Percentiles rank a stretch among this genome's conserved stretches.
These are phyloP conservation scores for Xylaria sp. DNA, from an alignment of 2,329 filamentous ascomycete genomes.

Conservation along the genomic window DNA sequence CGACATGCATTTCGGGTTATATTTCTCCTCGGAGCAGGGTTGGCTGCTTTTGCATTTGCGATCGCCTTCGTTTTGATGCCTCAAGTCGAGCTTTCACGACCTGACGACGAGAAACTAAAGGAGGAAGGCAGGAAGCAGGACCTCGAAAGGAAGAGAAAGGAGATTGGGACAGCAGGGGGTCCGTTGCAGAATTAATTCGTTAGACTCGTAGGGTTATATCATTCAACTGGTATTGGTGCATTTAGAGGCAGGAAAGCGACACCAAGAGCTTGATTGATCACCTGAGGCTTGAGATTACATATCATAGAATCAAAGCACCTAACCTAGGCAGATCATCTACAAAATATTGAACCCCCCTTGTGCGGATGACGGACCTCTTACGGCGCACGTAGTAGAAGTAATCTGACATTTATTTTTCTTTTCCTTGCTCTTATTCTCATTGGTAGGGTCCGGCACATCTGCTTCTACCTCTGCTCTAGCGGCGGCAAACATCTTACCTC, in stretches of 20 bases:
- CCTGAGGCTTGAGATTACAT: too few species aligned
- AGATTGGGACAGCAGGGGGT: background rate
- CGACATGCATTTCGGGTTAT: constrained; percentile 52
- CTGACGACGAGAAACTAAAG: background rate
- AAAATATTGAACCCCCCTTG: too few species aligned
- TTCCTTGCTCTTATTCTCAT: too few species aligned
- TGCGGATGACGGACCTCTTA: too few species aligned
- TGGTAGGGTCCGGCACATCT: too few species aligned
- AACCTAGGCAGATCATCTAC: too few species aligned
- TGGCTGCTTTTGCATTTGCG: constrained; percentile 44
- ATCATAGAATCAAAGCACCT: too few species aligned
- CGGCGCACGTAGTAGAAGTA: too few species aligned
- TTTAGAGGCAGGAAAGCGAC: background rate
- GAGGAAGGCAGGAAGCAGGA: background rate
- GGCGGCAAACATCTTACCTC: too few species aligned
- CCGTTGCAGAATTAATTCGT: background rate
- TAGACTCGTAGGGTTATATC: background rate
- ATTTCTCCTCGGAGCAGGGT: constrained; percentile 52
- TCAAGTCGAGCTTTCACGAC: background rate
- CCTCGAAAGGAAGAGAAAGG: background rate
- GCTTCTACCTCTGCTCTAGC: too few species aligned
- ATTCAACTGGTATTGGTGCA: background rate
- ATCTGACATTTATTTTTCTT: too few species aligned
- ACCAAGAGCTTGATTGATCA: too few species aligned
- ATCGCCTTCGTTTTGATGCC: background rate